Evolutionary conservation across 1,139 yeast genomes (phyloP), one percentile per base, ranked within the genome.

Genomic region (Kluyveromyces sp.): DNA sequence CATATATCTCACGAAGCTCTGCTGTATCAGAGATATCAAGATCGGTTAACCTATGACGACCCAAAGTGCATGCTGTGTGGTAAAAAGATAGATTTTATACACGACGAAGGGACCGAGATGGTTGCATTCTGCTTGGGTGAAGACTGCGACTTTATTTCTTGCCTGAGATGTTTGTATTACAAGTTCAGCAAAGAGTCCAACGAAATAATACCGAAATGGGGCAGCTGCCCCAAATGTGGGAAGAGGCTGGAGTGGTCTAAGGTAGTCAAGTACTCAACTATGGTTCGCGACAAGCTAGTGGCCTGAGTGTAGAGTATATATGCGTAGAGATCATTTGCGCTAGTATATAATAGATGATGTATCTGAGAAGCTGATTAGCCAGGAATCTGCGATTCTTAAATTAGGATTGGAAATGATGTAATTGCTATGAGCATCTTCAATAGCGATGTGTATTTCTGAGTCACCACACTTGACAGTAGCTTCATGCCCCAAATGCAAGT

Each of bases 341-440:
- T 29, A 11, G n/a, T n/a, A n/a, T n/a, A n/a, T n/a, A 18, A 29
- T 20, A 37, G 16, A 7, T 19, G 8, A 17, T 20, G 20, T 15
- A 17, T 15, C 11, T 36, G 47, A 54, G 32, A 64, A 49, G 17
- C 47, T 43, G 36, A 78, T 61, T 12, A 50, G 56, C 86, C 87
- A 22, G 26, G 26, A 22, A 9, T 22, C 26, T 22, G 6, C 9
- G 8, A 22, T 9, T 22, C 9, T 22, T 22, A 22, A 22, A 6
- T 60, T 58, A 8, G 94, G 88, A 51, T 78, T 76, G 47, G 78
- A 70, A 19, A 84, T 69, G 2, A 67, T 55, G 13, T 61, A 45
- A 36, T 60, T 58, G 17, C 61, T 56, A 1, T 46, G 54, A 1
- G 49, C 36, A 2, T 46, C 44, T 2, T 58, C 46, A 18, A 70